phyloP scores from a whole-genome alignment of 1,139 yeast species.

The Blastobotrys ciferrii region DNA sequence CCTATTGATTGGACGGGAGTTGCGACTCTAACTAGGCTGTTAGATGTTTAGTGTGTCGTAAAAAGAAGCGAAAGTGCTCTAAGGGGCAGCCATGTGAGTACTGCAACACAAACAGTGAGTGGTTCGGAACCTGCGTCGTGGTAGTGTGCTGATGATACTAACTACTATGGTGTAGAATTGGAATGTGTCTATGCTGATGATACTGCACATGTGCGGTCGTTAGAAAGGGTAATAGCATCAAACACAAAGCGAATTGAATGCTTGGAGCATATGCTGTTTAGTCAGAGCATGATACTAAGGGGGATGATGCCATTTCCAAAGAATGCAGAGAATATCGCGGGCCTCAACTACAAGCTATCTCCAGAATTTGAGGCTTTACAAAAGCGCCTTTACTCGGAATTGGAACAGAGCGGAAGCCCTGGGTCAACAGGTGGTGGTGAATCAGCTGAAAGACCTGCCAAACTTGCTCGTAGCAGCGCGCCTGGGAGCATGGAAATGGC shows the following conservation, averaged over 20 bases:
- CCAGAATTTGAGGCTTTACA: conserved; percentile 2
- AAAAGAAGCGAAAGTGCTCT: conserved; percentile 24
- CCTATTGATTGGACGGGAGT: no score
- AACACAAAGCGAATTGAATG: conserved; percentile 12
- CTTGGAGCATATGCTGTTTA: conserved; percentile 11
- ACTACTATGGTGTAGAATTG: conserved; percentile 10
- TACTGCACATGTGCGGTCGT: conserved; percentile 17
- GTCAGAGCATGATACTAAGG: conserved; percentile 10
- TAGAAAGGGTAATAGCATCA: conserved; percentile 10
- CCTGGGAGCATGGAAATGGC: background rate
- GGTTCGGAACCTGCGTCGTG: no score
- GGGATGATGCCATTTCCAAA: conserved; percentile 7
- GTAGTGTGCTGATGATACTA: conserved; percentile 19
- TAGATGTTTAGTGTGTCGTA: conserved; percentile 23
- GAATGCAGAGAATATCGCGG: conserved; percentile 1
- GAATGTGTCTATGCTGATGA: conserved; percentile 16
- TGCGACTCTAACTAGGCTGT: no score
- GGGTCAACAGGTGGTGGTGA: background rate
- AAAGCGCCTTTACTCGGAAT: conserved; percentile 8
- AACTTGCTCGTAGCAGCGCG: background rate
- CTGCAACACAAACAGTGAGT: conserved; percentile 17
- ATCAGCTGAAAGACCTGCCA: conserved; percentile 2
- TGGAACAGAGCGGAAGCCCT: conserved; percentile 1
- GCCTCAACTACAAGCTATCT: background rate
- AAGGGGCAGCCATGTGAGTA: conserved; percentile 23